These are phyloP conservation scores for Dryas alaskensis DNA, from an alignment of 306 rosid genomes.

Conservation along the genomic window DNA sequence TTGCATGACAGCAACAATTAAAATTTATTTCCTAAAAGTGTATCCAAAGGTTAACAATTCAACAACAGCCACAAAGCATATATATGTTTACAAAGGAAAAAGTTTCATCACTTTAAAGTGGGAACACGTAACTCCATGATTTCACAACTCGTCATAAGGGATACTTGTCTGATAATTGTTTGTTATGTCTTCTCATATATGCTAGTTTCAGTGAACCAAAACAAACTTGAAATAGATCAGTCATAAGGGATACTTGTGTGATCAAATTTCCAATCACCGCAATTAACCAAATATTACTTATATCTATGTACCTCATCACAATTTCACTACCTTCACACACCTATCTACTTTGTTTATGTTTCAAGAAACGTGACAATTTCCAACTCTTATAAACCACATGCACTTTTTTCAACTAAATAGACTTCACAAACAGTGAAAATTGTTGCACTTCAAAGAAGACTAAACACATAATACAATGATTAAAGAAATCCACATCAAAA, in stretches of 20 bases:
- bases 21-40: not conserved
- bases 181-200: not conserved
- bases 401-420: not conserved
- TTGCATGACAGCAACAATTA: slow-evolving; percentile 2
- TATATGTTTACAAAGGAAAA: not conserved
- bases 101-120: not conserved
- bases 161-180: no score
- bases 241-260: not conserved
- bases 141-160: not conserved
- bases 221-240: not conserved
- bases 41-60: not conserved
- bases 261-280: not conserved
- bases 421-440: not conserved
- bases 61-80: not conserved
- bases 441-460: slow-evolving; percentile 7
- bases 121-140: not conserved
- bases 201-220: not conserved
- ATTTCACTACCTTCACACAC: not conserved
- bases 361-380: not conserved
- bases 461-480: not conserved
- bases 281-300: slow-evolving; percentile 1
- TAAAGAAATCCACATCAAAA: not conserved
- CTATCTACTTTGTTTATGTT: not conserved
- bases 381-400: not conserved
- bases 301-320: not conserved